Conservation (phyloP, 2,329 filamentous ascomycete genomes). For the Didymella pinodella region DNA sequence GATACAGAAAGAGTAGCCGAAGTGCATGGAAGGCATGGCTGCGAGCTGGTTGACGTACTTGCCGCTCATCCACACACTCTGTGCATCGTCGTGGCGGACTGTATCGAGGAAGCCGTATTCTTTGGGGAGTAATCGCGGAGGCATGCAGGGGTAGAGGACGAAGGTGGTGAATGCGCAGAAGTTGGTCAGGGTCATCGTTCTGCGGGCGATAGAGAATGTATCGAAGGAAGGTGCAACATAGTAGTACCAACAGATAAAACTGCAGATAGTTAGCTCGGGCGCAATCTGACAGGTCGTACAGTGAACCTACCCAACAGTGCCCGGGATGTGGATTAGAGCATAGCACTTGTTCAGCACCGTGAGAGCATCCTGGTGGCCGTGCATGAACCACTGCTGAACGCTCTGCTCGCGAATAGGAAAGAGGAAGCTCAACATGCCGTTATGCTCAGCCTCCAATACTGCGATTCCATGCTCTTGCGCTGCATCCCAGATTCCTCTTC, state of each 20-base stretch:
- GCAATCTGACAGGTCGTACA: slow-evolving; percentile 24
- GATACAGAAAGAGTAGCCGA: slow-evolving; percentile 63
- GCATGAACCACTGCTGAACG: slow-evolving; percentile 66
- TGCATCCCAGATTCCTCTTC: slow-evolving; percentile 62
- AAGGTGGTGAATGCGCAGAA: slow-evolving; percentile 62
- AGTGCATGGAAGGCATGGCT: slow-evolving; percentile 62
- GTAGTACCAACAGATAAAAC: slow-evolving; percentile 71
- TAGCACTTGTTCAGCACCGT: slow-evolving; percentile 67
- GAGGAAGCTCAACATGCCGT: slow-evolving; percentile 59
- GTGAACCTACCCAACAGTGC: slow-evolving; percentile 62
- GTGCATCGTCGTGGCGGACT: slow-evolving; percentile 57
- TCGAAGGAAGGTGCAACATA: slow-evolving; percentile 62
- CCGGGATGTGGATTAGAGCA: slow-evolving; percentile 67
- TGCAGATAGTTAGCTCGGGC: slow-evolving; percentile 33
- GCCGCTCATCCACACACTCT: slow-evolving; percentile 57
- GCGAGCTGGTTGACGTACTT: slow-evolving; percentile 58
- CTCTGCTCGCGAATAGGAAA: slow-evolving; percentile 62
- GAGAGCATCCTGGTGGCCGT: slow-evolving; percentile 61
- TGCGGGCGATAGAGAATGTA: slow-evolving; percentile 55
- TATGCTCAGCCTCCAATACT: slow-evolving; percentile 64
- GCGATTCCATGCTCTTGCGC: slow-evolving; percentile 64
- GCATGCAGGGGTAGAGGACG: slow-evolving; percentile 63
- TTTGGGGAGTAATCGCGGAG: slow-evolving; percentile 56
- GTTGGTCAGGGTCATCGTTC: slow-evolving; percentile 61
- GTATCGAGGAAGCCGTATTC: slow-evolving; percentile 58